phyloP scores from a whole-genome alignment of 2,329 filamentous ascomycete species.

The Boeremia exigua region DNA sequence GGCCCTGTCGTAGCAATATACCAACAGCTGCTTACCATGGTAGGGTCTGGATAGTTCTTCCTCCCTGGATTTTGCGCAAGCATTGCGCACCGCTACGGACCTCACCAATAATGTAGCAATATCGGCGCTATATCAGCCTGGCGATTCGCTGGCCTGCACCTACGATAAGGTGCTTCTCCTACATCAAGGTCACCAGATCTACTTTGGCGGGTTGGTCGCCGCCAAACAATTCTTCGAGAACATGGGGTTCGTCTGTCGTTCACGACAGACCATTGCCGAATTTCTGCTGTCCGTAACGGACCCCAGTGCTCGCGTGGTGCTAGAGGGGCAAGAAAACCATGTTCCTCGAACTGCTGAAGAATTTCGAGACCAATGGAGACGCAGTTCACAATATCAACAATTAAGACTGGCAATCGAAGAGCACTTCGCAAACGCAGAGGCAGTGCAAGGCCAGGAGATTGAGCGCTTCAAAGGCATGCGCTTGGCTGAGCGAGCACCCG shows the following conservation, averaged over 20 bases:
- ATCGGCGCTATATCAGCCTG: conserved; percentile 4
- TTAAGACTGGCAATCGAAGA: neutral
- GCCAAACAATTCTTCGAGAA: conserved; percentile 71
- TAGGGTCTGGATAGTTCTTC: conserved; percentile 67
- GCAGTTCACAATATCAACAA: neutral
- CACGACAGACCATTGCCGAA: conserved; percentile 69
- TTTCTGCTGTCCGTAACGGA: conserved; percentile 74
- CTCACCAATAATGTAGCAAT: neutral
- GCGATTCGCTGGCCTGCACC: neutral
- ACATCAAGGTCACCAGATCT: conserved; percentile 71
- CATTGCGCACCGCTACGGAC: conserved; percentile 50
- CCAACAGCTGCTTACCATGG: neutral
- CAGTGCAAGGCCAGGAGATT: neutral
- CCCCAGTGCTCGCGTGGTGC: conserved; percentile 46
- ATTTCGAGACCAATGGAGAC: conserved; percentile 55
- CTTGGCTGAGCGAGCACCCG: neutral
- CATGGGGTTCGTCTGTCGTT: conserved; percentile 64
- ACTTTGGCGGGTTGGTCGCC: conserved; percentile 66
- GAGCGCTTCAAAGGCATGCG: neutral
- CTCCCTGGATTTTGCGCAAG: conserved; percentile 53
- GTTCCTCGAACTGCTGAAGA: conserved; percentile 53
- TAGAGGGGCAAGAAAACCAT: conserved; percentile 45
- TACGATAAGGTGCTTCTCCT: conserved; percentile 22
- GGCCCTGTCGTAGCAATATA: neutral
- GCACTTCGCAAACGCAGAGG: neutral